Percentiles rank a stretch among this genome's conserved stretches.
Evolutionary conservation across 2,329 filamentous ascomycete species (phyloP).

Genomic region (Pyrenophora tritici-repentis): DNA sequence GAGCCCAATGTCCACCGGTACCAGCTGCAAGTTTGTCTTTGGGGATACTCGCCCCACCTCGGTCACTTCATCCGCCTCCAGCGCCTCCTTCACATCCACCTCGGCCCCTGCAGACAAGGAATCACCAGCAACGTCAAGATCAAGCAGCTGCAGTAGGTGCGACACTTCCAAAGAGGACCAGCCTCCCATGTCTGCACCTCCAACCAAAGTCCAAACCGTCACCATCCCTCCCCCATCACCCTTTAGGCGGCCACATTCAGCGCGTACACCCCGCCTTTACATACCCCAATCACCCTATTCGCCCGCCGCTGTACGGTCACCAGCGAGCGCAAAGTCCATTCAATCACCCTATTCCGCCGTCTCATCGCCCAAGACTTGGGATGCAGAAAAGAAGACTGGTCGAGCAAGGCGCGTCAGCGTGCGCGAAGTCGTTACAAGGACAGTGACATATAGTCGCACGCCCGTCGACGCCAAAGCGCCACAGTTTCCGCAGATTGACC

Average conservation of each 20-base stretch:
- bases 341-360: conserved; percentile 75
- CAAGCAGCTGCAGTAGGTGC: conserved; percentile 47
- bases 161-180: conserved; percentile 40
- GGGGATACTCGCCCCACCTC: conserved; percentile 49
- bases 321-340: conserved; percentile 61
- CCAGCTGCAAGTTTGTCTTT: conserved; percentile 58
- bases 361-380: conserved; percentile 77
- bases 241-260: conserved; percentile 67
- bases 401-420: conserved; percentile 69
- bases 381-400: conserved; percentile 68
- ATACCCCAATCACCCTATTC: conserved; percentile 80
- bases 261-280: conserved; percentile 66
- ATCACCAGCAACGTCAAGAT: conserved; percentile 44
- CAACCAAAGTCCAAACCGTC: conserved; percentile 56
- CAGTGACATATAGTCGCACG: conserved; percentile 80
- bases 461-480: conserved; percentile 47
- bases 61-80: conserved; percentile 45
- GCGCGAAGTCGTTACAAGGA: conserved; percentile 89
- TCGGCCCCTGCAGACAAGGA: conserved; percentile 41
- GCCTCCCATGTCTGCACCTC: conserved; percentile 51
- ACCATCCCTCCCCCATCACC: conserved; percentile 65
- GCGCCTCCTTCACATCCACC: conserved; percentile 44
- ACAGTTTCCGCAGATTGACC: conserved; percentile 70
- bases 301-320: conserved; percentile 64
- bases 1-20: conserved; percentile 67